Conservation (phyloP, 2,329 filamentous ascomycete species). For the Thielaviopsis musarum region DNA sequence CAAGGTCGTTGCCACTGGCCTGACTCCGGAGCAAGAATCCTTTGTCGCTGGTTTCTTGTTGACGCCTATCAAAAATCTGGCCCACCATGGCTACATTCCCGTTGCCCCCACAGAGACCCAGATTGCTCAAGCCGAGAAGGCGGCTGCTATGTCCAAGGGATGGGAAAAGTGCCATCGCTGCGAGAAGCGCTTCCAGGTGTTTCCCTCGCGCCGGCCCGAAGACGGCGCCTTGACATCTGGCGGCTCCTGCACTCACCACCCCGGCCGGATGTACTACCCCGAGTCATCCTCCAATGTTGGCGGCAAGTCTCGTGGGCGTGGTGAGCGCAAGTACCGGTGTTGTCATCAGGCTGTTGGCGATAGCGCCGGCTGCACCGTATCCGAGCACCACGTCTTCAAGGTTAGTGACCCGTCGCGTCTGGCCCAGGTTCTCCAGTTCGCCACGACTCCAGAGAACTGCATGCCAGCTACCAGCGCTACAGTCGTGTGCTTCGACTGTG, state of each 20-base stretch:
- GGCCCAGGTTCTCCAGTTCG: conserved; percentile 64
- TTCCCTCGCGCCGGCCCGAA: conserved; percentile 62
- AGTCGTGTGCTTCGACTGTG: conserved; percentile 81
- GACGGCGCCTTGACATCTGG: conserved; percentile 63
- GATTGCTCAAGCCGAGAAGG: conserved; percentile 47
- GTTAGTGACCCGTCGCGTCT: conserved; percentile 58
- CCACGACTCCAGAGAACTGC: conserved; percentile 53
- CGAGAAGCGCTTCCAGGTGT: conserved; percentile 73
- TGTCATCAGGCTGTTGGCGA: conserved; percentile 62
- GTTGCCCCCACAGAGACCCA: conserved; percentile 46
- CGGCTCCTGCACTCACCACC: conserved; percentile 68
- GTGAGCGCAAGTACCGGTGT: conserved; percentile 44
- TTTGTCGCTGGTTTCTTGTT: conserved; percentile 43
- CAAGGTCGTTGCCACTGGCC: conserved; percentile 48
- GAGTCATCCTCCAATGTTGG: conserved; percentile 38
- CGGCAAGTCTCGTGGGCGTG: conserved; percentile 23
- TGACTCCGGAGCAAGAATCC: conserved; percentile 52
- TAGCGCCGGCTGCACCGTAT: conserved; percentile 54
- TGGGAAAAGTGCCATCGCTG: conserved; percentile 89
- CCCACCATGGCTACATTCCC: conserved; percentile 59
- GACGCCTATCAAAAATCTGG: conserved; percentile 47
- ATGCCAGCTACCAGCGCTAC: conserved; percentile 28
- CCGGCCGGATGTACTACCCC: conserved; percentile 50
- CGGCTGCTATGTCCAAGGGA: conserved; percentile 48
- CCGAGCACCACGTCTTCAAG: conserved; percentile 73